A percentile compares a stretch with the other conserved stretches of the same genome.
These are phyloP conservation scores for Tetradesmus obliquus DNA, from an alignment of 139 green algal genomes.

Conservation along the genomic window DNA sequence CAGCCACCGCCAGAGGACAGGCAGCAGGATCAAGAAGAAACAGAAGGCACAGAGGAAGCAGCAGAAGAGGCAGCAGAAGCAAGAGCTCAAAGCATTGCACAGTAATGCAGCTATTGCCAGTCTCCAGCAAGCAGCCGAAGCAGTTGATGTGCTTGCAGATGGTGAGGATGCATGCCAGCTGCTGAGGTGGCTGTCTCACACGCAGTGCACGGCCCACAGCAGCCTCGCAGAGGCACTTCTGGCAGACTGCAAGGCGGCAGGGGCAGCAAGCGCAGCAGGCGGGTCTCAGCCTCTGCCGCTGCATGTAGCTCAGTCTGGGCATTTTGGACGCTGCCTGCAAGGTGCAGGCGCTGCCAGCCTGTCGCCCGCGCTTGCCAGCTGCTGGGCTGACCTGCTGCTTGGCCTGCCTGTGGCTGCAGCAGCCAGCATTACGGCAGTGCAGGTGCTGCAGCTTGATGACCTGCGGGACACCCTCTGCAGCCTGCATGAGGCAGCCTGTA, in stretches of 20 bases:
- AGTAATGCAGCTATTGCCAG: not conserved
- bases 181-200: not conserved
- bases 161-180: slow-evolving; percentile 10
- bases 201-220: not conserved
- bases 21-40: not conserved
- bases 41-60: not conserved
- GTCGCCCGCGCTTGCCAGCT: not conserved
- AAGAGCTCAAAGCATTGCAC: not conserved
- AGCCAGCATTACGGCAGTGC: not conserved
- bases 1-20: not conserved
- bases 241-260: not conserved
- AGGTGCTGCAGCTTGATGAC: not conserved
- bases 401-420: not conserved
- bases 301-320: not conserved
- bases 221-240: not conserved
- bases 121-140: not conserved
- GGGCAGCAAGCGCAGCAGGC: not conserved
- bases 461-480: not conserved
- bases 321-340: slow-evolving; percentile 2
- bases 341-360: not conserved
- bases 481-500: too few relatives aligned
- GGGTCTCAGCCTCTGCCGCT: not conserved
- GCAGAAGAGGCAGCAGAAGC: not conserved
- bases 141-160: not conserved
- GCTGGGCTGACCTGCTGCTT: not conserved